Evolutionary conservation across 2,329 filamentous ascomycete species (phyloP).

Genomic region (Aspergillus brasiliensis): DNA sequence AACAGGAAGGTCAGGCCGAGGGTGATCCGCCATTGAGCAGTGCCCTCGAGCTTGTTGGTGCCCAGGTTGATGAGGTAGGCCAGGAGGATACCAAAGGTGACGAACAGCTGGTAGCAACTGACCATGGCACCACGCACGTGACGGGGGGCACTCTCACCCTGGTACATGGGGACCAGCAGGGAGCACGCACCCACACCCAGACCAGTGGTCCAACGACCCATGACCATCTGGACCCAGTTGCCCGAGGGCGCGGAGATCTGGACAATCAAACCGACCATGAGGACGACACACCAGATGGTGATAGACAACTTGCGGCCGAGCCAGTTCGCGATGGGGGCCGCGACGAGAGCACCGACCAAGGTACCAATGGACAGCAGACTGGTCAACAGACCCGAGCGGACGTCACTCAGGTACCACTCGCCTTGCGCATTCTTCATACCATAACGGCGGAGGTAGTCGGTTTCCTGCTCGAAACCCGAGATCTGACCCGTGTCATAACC

Average conservation of each 20-base stretch:
- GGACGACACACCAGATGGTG: conserved; percentile 42
- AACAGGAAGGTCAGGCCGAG: conserved; percentile 62
- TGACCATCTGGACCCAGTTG: conserved; percentile 46
- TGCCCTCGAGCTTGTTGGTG: conserved; percentile 42
- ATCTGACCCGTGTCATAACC: conserved; percentile 51
- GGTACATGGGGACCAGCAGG: conserved; percentile 50
- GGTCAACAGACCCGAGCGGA: conserved; percentile 47
- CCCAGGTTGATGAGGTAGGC: conserved; percentile 51
- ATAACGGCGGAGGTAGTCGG: conserved; percentile 44
- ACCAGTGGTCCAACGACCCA: conserved; percentile 49
- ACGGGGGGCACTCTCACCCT: conserved; percentile 49
- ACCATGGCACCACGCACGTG: conserved; percentile 51
- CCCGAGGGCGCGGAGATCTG: conserved; percentile 44
- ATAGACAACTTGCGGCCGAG: conserved; percentile 49
- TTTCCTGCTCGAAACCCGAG: conserved; percentile 47
- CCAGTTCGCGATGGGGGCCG: conserved; percentile 45
- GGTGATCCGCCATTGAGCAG: conserved; percentile 52
- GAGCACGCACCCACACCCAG: conserved; percentile 49
- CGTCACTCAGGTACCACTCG: conserved; percentile 40
- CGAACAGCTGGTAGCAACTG: conserved; percentile 52
- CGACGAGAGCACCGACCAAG: conserved; percentile 43
- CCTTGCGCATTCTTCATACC: conserved; percentile 36
- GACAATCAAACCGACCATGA: conserved; percentile 46
- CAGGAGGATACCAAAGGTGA: conserved; percentile 51
- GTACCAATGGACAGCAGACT: conserved; percentile 48